Conservation (phyloP, 108 stramenopile genomes). For the Cyclostephanos tholiformis region DNA sequence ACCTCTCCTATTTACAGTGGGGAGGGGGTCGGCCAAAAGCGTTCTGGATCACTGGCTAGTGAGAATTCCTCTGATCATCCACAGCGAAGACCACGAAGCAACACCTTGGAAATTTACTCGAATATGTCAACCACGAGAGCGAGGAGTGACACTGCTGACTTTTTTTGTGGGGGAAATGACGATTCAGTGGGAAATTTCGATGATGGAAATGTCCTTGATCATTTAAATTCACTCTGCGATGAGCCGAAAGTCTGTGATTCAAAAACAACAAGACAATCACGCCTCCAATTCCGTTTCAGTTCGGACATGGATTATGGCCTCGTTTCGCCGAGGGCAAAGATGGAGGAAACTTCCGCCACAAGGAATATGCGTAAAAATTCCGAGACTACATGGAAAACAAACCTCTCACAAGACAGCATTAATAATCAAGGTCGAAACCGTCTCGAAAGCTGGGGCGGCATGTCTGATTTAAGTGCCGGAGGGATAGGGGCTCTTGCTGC, state of each 20-base stretch:
- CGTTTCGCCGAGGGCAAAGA: conserved; percentile 23
- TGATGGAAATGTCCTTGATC: conserved; percentile 38
- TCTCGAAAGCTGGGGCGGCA: conserved; percentile 86
- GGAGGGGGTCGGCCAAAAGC: conserved; percentile 15
- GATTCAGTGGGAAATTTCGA: conserved; percentile 28
- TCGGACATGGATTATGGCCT: conserved; percentile 14
- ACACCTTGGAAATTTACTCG: conserved; percentile 50
- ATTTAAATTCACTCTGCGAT: conserved; percentile 43
- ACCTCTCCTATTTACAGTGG: conserved; percentile 10
- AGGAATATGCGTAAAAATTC: conserved; percentile 35
- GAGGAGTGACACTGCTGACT: conserved; percentile 40
- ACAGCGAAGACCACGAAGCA: conserved; percentile 40
- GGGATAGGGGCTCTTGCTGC: conserved; percentile 37
- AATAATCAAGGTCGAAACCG: conserved; percentile 50
- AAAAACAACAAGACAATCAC: conserved; percentile 33
- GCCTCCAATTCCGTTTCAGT: conserved; percentile 21
- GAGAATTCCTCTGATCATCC: conserved; percentile 12
- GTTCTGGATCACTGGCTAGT: conserved; percentile 23
- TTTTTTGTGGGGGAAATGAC: conserved; percentile 33
- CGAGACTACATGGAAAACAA: conserved; percentile 26
- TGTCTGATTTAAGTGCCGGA: conserved; percentile 74
- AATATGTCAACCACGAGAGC: conserved; percentile 36
- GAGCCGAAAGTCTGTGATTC: conserved; percentile 24
- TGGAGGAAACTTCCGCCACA: conserved; percentile 15
- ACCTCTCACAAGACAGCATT: conserved; percentile 23